These are phyloP conservation scores for Botrytis byssoidea DNA, from an alignment of 2,329 filamentous ascomycete species.

Conservation along the genomic window DNA sequence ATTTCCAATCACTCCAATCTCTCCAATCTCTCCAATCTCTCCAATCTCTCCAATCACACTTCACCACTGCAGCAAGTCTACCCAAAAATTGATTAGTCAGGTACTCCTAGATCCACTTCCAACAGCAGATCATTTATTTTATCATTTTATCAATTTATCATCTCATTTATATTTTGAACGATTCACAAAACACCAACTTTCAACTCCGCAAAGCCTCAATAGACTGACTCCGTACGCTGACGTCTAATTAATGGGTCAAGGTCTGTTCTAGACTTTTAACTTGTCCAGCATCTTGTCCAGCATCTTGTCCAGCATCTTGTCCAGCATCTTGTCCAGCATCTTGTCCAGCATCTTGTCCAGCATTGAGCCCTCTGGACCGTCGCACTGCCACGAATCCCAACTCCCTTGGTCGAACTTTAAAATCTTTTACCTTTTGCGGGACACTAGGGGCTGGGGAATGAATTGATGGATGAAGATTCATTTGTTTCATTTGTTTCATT, in stretches of 20 bases:
- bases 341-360: background rate
- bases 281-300: background rate
- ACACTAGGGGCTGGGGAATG: no score
- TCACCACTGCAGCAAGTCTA: background rate
- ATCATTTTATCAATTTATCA: no score
- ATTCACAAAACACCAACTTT: background rate
- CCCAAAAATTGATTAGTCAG: conserved; percentile 10
- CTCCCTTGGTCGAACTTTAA: background rate
- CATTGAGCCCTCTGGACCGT: background rate
- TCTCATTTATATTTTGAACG: background rate
- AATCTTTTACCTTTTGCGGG: background rate
- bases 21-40: no score
- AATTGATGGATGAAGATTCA: background rate
- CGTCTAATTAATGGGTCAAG: background rate
- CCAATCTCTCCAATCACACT: background rate
- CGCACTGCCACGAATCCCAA: conserved; percentile 5
- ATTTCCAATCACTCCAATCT: no score
- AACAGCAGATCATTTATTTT: background rate
- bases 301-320: background rate
- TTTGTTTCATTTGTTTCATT: background rate
- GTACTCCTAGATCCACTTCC: background rate
- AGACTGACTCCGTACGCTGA: background rate
- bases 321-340: background rate
- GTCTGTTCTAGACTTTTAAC: background rate
- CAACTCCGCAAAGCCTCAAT: background rate